These are phyloP conservation scores for Xylaria sp. DNA, from an alignment of 2,329 filamentous ascomycete species.

Conservation along the genomic window DNA sequence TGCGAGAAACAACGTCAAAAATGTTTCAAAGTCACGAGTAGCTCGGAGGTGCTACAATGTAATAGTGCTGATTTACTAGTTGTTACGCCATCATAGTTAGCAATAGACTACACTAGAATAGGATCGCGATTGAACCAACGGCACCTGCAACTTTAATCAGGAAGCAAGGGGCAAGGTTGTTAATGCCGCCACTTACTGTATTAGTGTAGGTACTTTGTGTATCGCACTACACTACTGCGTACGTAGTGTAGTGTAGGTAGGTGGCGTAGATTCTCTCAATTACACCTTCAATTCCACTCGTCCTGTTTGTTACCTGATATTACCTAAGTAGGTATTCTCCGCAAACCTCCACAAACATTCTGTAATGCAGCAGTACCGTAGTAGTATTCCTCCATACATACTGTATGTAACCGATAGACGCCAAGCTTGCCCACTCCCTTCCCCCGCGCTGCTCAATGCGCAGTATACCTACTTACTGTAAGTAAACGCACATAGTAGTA, in stretches of 20 bases:
- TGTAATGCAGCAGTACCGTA: no score
- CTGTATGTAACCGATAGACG: not conserved
- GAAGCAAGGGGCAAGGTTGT: constrained; percentile 1
- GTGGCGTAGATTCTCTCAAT: no score
- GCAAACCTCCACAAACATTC: not conserved
- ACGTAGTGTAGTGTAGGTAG: no score
- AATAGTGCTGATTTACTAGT: constrained; percentile 18
- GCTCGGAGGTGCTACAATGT: not conserved
- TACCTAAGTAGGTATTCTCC: no score
- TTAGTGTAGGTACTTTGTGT: no score
- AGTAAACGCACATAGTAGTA: no score
- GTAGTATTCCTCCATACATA: not conserved
- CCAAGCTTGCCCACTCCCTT: constrained; percentile 6
- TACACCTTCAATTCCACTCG: no score
- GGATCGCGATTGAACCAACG: no score
- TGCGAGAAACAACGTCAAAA: no score
- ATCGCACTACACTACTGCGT: not conserved
- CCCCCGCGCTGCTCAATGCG: not conserved
- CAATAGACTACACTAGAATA: no score
- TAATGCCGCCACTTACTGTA: constrained; percentile 5
- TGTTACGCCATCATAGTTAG: not conserved
- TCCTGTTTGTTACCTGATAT: no score
- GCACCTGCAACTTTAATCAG: not conserved
- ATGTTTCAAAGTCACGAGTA: constrained; percentile 12
- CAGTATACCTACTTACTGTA: no score